Evolutionary conservation across 768 basidiomycete genomes (phyloP).

Genomic region (Termitomyces sp.): DNA sequence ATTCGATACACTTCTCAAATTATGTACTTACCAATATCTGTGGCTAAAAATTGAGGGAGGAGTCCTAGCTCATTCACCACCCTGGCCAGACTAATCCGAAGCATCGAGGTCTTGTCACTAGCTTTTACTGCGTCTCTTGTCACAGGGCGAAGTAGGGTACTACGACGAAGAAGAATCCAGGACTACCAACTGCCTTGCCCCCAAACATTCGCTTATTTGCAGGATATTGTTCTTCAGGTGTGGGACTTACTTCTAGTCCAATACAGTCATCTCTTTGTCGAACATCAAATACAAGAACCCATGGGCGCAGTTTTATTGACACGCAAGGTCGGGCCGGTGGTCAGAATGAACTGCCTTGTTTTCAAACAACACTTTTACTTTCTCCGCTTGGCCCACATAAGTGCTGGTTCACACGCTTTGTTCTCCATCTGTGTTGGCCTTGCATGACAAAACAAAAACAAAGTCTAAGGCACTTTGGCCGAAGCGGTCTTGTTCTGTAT

Average conservation of each 20-base stretch:
- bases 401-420: not conserved
- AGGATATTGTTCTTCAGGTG: not conserved
- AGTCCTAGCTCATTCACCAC: too few species aligned
- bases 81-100: too few species aligned
- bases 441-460: not conserved
- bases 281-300: not conserved
- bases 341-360: not conserved
- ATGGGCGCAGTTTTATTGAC: not conserved
- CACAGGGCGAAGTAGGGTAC: not conserved
- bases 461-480: not conserved
- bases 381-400: not conserved
- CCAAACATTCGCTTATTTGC: not conserved
- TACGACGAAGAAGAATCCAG: not conserved
- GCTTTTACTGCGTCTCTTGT: too few species aligned
- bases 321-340: not conserved
- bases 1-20: too few species aligned
- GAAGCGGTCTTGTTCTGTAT: not conserved
- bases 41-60: too few species aligned
- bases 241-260: not conserved
- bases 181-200: not conserved
- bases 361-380: not conserved
- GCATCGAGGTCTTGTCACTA: too few species aligned
- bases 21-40: too few species aligned
- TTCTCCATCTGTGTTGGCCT: not conserved
- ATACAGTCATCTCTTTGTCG: not conserved